Conservation (phyloP, 2,329 filamentous ascomycete genomes). For the Fusarium penzigii region DNA sequence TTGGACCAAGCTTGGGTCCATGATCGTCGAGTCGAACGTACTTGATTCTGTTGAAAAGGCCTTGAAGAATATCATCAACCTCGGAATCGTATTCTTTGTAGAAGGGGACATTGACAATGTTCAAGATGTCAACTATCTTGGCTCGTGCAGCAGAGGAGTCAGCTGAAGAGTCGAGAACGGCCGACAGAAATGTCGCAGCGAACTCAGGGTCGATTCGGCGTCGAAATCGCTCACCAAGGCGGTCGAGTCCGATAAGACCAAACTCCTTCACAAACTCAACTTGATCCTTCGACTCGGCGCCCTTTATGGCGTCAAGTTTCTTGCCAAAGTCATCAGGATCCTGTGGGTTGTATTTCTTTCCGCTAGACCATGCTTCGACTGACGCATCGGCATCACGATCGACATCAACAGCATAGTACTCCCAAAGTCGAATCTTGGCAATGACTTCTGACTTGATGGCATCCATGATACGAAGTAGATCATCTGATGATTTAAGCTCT, state of each 20-base stretch:
- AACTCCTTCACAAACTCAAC: slow-evolving; percentile 67
- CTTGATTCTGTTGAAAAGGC: slow-evolving; percentile 92
- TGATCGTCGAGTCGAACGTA: slow-evolving; percentile 92
- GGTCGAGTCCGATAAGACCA: slow-evolving; percentile 70
- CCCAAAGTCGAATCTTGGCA: slow-evolving; percentile 79
- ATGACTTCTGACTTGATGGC: slow-evolving; percentile 81
- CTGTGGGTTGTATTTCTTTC: slow-evolving; percentile 56
- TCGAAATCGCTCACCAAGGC: slow-evolving; percentile 77
- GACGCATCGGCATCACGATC: slow-evolving; percentile 69
- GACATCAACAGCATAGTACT: slow-evolving; percentile 86
- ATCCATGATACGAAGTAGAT: slow-evolving; percentile 80
- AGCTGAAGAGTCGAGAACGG: slow-evolving; percentile 57
- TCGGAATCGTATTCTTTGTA: slow-evolving; percentile 93
- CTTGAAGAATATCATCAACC: slow-evolving; percentile 78
- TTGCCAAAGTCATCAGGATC: slow-evolving; percentile 38
- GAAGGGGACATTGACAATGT: slow-evolving; percentile 83
- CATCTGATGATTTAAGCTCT: slow-evolving; percentile 67
- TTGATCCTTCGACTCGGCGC: slow-evolving; percentile 48
- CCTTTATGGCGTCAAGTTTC: slow-evolving; percentile 49
- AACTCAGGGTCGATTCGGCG: slow-evolving; percentile 69
- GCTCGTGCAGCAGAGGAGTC: slow-evolving; percentile 55
- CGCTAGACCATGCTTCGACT: slow-evolving; percentile 70
- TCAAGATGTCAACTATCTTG: slow-evolving; percentile 65
- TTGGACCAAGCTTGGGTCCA: slow-evolving; percentile 81
- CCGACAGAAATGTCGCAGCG: slow-evolving; percentile 56